Conservation (phyloP, 768 basidiomycete species). For the Hericium coralloides region DNA sequence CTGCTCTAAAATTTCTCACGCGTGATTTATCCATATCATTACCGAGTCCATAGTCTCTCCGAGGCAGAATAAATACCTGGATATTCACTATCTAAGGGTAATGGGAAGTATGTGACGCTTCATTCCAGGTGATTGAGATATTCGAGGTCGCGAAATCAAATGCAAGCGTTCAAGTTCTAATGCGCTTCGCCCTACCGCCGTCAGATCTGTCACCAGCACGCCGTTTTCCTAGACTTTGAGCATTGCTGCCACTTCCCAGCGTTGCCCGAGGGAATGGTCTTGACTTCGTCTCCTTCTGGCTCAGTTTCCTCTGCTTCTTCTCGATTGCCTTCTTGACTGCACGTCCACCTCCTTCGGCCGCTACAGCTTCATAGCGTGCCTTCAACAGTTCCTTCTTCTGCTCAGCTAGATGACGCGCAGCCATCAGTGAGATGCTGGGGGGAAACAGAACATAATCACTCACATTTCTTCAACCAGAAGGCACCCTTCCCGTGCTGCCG, state of each 20-base stretch:
- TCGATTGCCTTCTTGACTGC: slow-evolving; percentile 85
- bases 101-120: no score
- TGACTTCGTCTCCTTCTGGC: slow-evolving; percentile 83
- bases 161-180: no score
- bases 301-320: slow-evolving; percentile 80
- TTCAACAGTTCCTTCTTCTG: slow-evolving; percentile 65
- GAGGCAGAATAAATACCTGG: no score
- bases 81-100: no score
- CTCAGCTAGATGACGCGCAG: slow-evolving; percentile 43
- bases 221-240: not conserved
- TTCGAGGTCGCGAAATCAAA: no score
- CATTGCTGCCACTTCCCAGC: not conserved
- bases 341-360: slow-evolving; percentile 62
- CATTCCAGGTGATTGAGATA: no score
- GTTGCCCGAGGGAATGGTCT: slow-evolving; percentile 46
- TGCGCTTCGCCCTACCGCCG: not conserved
- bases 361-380: slow-evolving; percentile 74
- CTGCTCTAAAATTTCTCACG: no score
- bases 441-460: slow-evolving; percentile 17
- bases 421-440: not conserved
- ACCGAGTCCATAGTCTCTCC: no score
- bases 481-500: slow-evolving; percentile 65
- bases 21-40: no score
- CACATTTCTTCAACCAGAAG: slow-evolving; percentile 84
- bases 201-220: not conserved